phyloP scores from a whole-genome alignment of 257 asterid species.

The Solanum dulcamara region DNA sequence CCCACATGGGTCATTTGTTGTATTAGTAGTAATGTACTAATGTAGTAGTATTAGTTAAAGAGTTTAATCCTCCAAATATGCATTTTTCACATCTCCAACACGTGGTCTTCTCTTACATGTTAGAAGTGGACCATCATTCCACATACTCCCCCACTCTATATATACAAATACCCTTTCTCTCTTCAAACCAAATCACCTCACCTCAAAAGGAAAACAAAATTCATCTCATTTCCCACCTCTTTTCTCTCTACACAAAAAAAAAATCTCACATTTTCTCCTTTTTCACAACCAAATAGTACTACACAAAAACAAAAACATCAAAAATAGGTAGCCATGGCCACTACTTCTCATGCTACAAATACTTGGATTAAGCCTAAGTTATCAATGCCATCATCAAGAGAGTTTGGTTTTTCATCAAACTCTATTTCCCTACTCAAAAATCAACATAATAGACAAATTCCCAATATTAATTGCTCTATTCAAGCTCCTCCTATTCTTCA shows the following conservation, averaged over 20 bases:
- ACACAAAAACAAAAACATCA: background rate
- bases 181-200: background rate
- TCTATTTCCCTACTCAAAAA: conserved; percentile 1
- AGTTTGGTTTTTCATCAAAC: conserved; percentile 4
- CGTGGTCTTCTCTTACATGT: conserved; percentile 61
- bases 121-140: conserved; percentile 31
- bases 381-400: background rate
- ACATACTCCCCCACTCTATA: conserved; percentile 1
- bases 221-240: background rate
- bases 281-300: background rate
- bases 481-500: conserved; percentile 46
- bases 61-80: background rate
- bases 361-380: conserved; percentile 36
- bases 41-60: background rate
- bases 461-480: conserved; percentile 26
- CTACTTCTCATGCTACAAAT: conserved; percentile 12
- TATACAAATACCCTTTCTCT: background rate
- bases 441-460: background rate
- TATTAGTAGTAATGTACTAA: background rate
- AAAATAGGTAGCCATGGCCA: conserved; percentile 48
- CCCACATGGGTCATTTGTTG: background rate
- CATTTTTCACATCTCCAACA: conserved; percentile 32
- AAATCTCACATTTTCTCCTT: background rate
- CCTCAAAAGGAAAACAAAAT: background rate
- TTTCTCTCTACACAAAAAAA: background rate